Evolutionary conservation across 441 rosid genomes (phyloP), one percentile per base, ranked within the genome.

Genomic region (Bruguiera hainesii): DNA sequence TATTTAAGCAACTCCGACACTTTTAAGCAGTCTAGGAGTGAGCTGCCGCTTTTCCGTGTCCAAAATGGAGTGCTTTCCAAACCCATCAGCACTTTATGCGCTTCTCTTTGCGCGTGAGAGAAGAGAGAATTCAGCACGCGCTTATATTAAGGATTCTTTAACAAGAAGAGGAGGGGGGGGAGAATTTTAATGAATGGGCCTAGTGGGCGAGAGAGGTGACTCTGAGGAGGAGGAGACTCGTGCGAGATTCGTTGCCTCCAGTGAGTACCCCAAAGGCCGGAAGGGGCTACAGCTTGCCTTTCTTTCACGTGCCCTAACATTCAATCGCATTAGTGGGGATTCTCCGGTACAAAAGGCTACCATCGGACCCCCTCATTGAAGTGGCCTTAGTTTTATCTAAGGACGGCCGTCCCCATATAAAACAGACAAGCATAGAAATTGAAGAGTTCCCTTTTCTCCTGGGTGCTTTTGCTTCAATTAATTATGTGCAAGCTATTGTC

Each of bases 281-380:
- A 67, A 67, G 49, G 7, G 57, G 39, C 10, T 20, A 56, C 31
- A 46, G 53, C 61, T 60, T 65, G 30, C 33, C 35, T 69, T 73
- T 65, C 70, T 63, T 73, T 73, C 78, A 71, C 73, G 82, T 79
- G 82, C 74, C 73, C 63, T 60, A 60, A 39, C 11, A 30, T 57
- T 33, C 46, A 60, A 28, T 6, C 29, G 15, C 29, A 16, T 39
- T 50, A 59, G 49, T 21, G 0, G 29, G 39, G 23, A 30, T 57
- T 52, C 35, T 56, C 56, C 23, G 53, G 49, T 49, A 18, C 66
- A 49, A 50, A 48, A 46, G 25, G 7, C 16, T 46, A 52, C 30
- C 56, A 51, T 39, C 61, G 16, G 63, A 68, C 64, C 66, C 66
- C 20, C 20, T 30, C 62, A 25, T 64, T 69, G 31, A 69, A 69